Evolutionary conservation across 2,329 filamentous ascomycete genomes (phyloP), one percentile per base, ranked within the genome.

Genomic region (Emmonsia crescens): DNA sequence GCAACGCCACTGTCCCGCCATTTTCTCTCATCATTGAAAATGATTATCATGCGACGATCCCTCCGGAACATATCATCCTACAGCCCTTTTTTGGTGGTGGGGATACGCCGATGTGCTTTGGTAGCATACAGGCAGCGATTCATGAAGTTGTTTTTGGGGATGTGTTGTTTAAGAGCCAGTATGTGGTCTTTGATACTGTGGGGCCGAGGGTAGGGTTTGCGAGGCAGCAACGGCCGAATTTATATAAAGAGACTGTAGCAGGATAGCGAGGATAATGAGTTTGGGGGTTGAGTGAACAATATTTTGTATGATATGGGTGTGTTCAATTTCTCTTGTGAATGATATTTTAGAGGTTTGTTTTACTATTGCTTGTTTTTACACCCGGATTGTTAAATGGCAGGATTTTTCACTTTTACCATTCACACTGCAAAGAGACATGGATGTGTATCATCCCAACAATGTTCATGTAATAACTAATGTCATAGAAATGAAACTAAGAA

Each of bases 101-200:
- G 19, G 56, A 33, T n/a, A 10, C 38, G 24, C 40, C 74, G 71
- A 27, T 82, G n/a, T 85, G 84, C 54, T 78, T 83, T 59, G 84
- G 84, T 57, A 83, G 83, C 16, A 74, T 86, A 16, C 82, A 83
- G 63, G 83, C 83, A 2, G 80, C 81, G 19, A 77, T 80, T 62
- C 80, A 82, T 60, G 80, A 74, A 1, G 77, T 79, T 31, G 82
- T 86, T 58, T 80, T 81, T 61, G 84, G 84, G 16, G 84, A 85
- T 66, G 77, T 80, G 27, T 80, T 86, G 71, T 77, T 86, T 67
- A 83, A 82, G 74, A 77, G 81, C 5, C 79, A 83, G 67, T 83
- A 84, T 68, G 82, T 84, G 40, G 82, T 84, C 60, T 86, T 86
- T 68, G 79, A 83, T 49, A 44, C 61, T 16, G 55, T 21, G n/a